Percentiles rank a stretch among this genome's conserved stretches.
phyloP scores from a whole-genome alignment of 169 alveolate species.

The Amoebophrya sp. region DNA sequence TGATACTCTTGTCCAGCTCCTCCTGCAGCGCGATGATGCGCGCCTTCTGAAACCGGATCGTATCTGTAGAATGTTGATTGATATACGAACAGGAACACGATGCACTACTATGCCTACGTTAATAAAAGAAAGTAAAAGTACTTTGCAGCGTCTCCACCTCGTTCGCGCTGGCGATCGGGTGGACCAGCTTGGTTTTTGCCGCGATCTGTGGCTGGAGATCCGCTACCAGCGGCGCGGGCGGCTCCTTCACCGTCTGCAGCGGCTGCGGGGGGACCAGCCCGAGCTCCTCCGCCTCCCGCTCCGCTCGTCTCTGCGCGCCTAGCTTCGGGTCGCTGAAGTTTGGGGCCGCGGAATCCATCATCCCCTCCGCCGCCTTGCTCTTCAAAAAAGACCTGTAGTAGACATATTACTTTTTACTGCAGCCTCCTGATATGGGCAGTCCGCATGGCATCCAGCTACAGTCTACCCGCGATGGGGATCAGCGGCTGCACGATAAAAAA shows the following conservation, averaged over 20 bases:
- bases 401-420: no score
- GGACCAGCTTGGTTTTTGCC: neutral
- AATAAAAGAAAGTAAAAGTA: neutral
- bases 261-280: neutral
- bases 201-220: neutral
- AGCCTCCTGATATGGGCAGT: no score
- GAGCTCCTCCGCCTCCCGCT: no score
- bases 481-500: no score
- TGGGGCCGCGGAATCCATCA: neutral
- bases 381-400: neutral
- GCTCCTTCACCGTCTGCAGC: neutral
- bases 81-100: neutral
- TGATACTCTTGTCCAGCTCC: neutral
- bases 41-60: neutral
- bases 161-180: neutral
- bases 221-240: neutral
- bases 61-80: neutral
- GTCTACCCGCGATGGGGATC: no score
- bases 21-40: neutral
- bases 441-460: no score
- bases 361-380: no score
- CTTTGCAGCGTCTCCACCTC: neutral
- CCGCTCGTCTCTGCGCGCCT: neutral
- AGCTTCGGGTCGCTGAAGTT: neutral
- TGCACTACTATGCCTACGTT: neutral